Evolutionary conservation across 495 filamentous ascomycete genomes (phyloP), one percentile per base, ranked within the genome.

Genomic region (Lasiosphaeria ovina): DNA sequence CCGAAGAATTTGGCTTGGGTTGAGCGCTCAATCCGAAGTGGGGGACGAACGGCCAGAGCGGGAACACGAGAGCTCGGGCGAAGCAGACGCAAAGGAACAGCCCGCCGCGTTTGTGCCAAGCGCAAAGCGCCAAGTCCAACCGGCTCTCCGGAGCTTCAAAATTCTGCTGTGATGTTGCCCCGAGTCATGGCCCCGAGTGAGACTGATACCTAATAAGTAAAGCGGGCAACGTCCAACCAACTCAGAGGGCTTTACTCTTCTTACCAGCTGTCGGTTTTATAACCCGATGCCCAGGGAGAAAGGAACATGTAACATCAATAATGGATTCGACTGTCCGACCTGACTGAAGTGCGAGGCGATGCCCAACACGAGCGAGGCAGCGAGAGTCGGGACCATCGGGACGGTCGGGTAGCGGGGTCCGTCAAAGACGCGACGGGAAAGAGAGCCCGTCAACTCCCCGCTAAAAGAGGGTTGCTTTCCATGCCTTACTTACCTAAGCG

Each of bases 111-210:
- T 14, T 11, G 44, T 14, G 44, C 44, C 44, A n/a, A 11, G 6
- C 44, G 12, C 44, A 14, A 47, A n/a, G 12, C 12, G 44, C 12
- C 12, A n/a, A 47, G 44, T 47, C 44, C 16, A 47, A n/a, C 4
- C 44, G 44, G 44, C 44, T 47, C 44, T 47, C 11, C 44, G 44
- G 44, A n/a, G 44, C 5, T n/a, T 47, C 44, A 11, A 47, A 47
- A n/a, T 47, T 47, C 12, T 24, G 24, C 24, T 24, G 44, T 11
- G 44, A 47, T 11, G 12, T 47, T 47, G 12, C 12, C 5, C 5
- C 12, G 44, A 47, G 44, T 47, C 44, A 47, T 47, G 44, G 3
- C 7, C 38, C 12, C 8, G 38, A 42, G 38, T 24, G n/a, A n/a
- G n/a, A n/a, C n/a, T n/a, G n/a, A n/a, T n/a, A n/a, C n/a, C n/a